phyloP scores from a whole-genome alignment of 345 rosid genomes.

The Camelina neglecta region DNA sequence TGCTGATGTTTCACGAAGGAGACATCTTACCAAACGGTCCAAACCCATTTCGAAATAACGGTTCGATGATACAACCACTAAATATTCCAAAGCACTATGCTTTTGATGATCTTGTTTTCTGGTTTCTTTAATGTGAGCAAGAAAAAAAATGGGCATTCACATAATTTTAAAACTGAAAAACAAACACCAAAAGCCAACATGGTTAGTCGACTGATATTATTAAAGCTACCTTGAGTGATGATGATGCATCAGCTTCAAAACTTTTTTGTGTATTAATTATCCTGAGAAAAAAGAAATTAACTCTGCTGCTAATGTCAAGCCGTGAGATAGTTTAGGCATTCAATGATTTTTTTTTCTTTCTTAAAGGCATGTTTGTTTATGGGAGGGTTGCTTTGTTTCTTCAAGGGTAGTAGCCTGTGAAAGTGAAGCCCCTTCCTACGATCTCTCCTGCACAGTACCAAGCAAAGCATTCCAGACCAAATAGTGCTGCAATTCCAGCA shows the following conservation, averaged over 20 bases:
- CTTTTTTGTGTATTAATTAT: constrained; percentile 30
- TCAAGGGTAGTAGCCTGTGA: constrained; percentile 71
- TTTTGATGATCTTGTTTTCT: not conserved
- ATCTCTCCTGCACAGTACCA: constrained; percentile 82
- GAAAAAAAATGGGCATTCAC: not conserved
- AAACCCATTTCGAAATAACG: not conserved
- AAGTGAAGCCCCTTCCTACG: constrained; percentile 71
- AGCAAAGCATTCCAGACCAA: constrained; percentile 74
- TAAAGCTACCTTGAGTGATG: constrained; percentile 26
- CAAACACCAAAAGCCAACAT: constrained; percentile 3
- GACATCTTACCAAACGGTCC: constrained; percentile 20
- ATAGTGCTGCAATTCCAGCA: constrained; percentile 65
- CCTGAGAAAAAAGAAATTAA: constrained; percentile 23
- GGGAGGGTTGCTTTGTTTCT: constrained; percentile 5
- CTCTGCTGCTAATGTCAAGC: constrained; percentile 21
- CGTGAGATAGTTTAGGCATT: constrained; percentile 5
- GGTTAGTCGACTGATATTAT: constrained; percentile 28
- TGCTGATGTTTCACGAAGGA: not conserved
- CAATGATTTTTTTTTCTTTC: not conserved
- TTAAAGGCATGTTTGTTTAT: constrained; percentile 6
- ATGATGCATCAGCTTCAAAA: constrained; percentile 35
- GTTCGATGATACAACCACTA: too few relatives aligned
- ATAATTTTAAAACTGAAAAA: not conserved
- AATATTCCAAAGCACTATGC: not conserved
- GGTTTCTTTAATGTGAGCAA: not conserved